Evolutionary conservation across 305 asterid species (phyloP), one percentile per base, ranked within the genome.

Genomic region (Fraxinus nigra): DNA sequence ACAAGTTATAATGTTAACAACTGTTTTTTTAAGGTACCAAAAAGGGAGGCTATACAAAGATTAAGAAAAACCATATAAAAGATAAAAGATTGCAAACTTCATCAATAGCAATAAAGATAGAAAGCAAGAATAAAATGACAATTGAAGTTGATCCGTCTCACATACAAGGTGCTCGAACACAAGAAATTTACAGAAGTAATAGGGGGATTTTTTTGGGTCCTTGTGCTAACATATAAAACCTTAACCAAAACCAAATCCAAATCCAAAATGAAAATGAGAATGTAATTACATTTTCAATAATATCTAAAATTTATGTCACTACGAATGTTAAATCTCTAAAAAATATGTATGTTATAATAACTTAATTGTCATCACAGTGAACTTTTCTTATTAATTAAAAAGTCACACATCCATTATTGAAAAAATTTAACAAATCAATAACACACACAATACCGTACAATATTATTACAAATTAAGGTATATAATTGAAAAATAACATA

Each of bases 31-130:
- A 24, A 14, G 54, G 73, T 65, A 76, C 77, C 67, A 76, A 10
- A 72, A 70, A 16, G 11, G 11, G 8, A 1, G 37, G 54, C 3
- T 33, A 33, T 0, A 33, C 35, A 33, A 33, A 33, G 35, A 33
- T 32, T 30, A 33, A 33, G 35, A 33, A 33, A 33, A 33, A 33
- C 35, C 54, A 56, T 26, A 73, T 33, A 35, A 76, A 32, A 35
- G 67, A 61, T 46, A 46, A 77, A 63, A 51, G 26, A 33, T 34
- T 34, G 3, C 40, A 76, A 7, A 30, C 11, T 77, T 77, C 18
- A 77, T 77, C 75, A 61, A 79, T 51, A 82, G 72, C 77, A 34
- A 59, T 18, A 78, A 51, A 40, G 2, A 61, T n/a, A 34, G 37
- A 34, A 34, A 34, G 37, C 59, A 54, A 54, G 70, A 73, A 78